A percentile compares a stretch with the other conserved stretches of the same genome.
Conservation (phyloP, 148 eudicot genomes). For the Cornus florida region DNA sequence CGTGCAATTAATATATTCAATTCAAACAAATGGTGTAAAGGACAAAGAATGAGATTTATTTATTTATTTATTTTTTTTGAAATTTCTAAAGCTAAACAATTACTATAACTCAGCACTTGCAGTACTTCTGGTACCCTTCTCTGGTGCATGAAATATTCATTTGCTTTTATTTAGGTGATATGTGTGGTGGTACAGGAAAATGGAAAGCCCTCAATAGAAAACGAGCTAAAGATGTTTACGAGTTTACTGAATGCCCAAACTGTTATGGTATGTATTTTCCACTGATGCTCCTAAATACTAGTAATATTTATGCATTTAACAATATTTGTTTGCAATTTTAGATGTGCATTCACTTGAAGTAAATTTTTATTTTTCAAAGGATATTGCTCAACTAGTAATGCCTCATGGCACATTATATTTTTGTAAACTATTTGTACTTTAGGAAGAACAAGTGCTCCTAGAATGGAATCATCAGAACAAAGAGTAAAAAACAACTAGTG, state of each 20-base stretch:
- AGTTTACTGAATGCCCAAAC: constrained; percentile 95
- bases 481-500: too few species aligned
- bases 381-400: not conserved
- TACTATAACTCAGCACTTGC: not conserved
- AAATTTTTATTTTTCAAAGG: not conserved
- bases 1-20: not conserved
- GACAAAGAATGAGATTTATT: not conserved
- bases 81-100: not conserved
- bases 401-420: not conserved
- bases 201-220: constrained; percentile 98
- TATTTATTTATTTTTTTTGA: not conserved
- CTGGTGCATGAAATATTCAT: constrained; percentile 38
- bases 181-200: constrained; percentile 99
- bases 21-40: not conserved
- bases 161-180: constrained; percentile 80
- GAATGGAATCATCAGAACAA: not conserved
- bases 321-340: not conserved
- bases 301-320: not conserved
- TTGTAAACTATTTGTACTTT: not conserved
- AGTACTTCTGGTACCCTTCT: not conserved
- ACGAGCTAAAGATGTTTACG: constrained; percentile 95
- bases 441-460: not conserved
- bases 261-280: constrained; percentile 66
- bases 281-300: not conserved
- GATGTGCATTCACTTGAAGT: not conserved